Conservation (phyloP, 2,329 filamentous ascomycete genomes). For the Aspergillus ochraceus region DNA sequence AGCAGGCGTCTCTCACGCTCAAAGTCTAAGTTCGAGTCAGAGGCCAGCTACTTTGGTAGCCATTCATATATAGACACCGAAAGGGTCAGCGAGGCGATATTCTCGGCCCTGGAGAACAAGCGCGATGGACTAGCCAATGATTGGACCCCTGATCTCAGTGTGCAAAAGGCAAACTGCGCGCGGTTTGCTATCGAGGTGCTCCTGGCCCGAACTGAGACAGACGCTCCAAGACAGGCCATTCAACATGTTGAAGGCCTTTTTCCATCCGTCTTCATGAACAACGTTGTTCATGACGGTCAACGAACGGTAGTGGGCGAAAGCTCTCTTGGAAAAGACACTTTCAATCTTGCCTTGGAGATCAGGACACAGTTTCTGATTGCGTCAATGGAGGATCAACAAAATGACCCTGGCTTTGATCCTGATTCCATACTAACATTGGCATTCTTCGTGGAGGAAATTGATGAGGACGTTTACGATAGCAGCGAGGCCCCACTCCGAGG, state of each 20-base stretch:
- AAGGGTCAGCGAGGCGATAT: conserved; percentile 31
- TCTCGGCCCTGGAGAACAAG: conserved; percentile 22
- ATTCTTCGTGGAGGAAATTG: conserved; percentile 38
- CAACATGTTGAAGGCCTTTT: conserved; percentile 35
- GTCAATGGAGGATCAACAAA: conserved; percentile 36
- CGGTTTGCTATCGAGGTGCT: conserved; percentile 42
- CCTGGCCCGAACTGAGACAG: conserved; percentile 25
- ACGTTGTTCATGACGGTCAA: conserved; percentile 20
- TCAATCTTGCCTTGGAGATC: conserved; percentile 53
- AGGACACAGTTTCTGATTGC: conserved; percentile 56
- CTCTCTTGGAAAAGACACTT: conserved; percentile 42
- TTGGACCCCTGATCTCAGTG: conserved; percentile 38
- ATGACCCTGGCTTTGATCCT: conserved; percentile 39
- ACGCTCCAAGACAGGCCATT: conserved; percentile 22
- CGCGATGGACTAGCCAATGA: conserved; percentile 11
- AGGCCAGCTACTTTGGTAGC: conserved; percentile 28
- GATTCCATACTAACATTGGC: conserved; percentile 38
- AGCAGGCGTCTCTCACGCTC: conserved; percentile 28
- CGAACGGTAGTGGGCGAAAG: conserved; percentile 37
- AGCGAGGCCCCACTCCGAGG: conserved; percentile 22
- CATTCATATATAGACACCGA: conserved; percentile 38
- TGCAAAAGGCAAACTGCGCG: conserved; percentile 47
- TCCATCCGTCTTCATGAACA: conserved; percentile 35
- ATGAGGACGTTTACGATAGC: conserved; percentile 15
- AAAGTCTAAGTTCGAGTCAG: conserved; percentile 23